A percentile compares a stretch with the other conserved stretches of the same genome.
phyloP scores from a whole-genome alignment of 352 stramenopile genomes.

The Phytopythium aichiense region DNA sequence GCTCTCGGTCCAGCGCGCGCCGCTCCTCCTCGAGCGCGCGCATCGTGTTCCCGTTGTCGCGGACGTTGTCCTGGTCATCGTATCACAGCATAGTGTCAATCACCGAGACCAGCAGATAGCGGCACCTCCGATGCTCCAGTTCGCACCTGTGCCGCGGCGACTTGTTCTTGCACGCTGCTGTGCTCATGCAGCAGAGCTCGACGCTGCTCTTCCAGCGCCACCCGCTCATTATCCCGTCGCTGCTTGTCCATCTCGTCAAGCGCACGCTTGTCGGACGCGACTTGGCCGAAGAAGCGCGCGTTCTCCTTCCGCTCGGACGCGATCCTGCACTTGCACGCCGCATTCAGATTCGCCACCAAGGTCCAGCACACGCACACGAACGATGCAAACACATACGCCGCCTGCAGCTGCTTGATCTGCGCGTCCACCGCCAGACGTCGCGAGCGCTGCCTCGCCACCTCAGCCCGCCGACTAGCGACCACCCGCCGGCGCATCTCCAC shows the following conservation, averaged over 20 bases:
- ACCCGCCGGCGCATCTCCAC: neutral
- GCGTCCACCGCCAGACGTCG: neutral
- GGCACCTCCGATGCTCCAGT: no score
- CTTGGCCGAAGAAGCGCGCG: neutral
- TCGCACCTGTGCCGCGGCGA: neutral
- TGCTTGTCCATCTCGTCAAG: neutral
- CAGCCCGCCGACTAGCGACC: neutral
- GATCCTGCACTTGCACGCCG: neutral
- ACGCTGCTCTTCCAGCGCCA: neutral
- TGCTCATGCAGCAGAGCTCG: neutral
- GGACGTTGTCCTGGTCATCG: neutral
- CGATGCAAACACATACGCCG: neutral
- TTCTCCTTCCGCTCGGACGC: constrained; percentile 3
- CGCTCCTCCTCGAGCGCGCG: neutral
- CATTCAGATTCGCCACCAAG: neutral
- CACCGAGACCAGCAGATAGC: neutral
- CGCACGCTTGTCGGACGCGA: neutral
- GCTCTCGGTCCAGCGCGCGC: neutral
- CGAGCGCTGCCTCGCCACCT: neutral
- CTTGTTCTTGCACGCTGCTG: neutral
- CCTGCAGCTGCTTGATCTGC: neutral
- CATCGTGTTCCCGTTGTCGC: neutral
- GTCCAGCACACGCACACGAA: neutral
- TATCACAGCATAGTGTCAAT: neutral
- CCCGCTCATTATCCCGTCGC: neutral